Base-by-base conservation (phyloP, 148 eudicot genomes). In the Silene uniflora region DNA sequence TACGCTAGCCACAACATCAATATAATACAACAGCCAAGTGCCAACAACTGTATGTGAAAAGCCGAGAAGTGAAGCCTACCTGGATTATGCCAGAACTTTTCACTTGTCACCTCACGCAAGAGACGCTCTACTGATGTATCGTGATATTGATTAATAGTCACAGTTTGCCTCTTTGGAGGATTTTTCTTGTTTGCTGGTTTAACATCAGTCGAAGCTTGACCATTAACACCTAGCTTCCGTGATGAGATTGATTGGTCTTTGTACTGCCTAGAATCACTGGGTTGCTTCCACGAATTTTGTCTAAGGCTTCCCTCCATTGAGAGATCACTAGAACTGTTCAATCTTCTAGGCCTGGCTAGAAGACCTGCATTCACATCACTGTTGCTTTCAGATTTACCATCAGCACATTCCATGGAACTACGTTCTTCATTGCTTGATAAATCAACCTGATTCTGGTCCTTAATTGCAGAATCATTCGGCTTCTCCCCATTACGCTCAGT, bases 121-220 rank as follows among this genome's bases (percentile, higher is more conserved):
- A 95, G 92, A 63, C 96, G 96, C 81, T 92, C 98, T 62, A 92
- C 90, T 35, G 97, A 90, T 73, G 97, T 82, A 75, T 94, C 98
- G 73, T 89, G 96, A 83, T 89, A 92, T 71, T 78, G 92, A 67
- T 80, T 81, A 73, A 71, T 78, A 32, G 78, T 46, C 8, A 78
- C 79, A 76, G 75, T 64, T 77, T 83, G 93, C 83, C 91, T 89
- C 86, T 88, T 94, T 14, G 89, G 84, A 81, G 96, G 98, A 77
- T 84, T 83, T 79, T 87, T 94, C 84, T 89, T 94, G 75, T 76
- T 81, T 54, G 82, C 84, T 60, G 76, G 70, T 80, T 92, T 94
- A 72, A 62, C 62, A 73, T 91, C 98, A 59, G 55, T 58, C 35
- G 87, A 81, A 62, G 75, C 91, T 78, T 86, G 95, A 81, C 79